Conservation (phyloP, 2,329 filamentous ascomycete species). For the Sporothrix brunneoviolacea region DNA sequence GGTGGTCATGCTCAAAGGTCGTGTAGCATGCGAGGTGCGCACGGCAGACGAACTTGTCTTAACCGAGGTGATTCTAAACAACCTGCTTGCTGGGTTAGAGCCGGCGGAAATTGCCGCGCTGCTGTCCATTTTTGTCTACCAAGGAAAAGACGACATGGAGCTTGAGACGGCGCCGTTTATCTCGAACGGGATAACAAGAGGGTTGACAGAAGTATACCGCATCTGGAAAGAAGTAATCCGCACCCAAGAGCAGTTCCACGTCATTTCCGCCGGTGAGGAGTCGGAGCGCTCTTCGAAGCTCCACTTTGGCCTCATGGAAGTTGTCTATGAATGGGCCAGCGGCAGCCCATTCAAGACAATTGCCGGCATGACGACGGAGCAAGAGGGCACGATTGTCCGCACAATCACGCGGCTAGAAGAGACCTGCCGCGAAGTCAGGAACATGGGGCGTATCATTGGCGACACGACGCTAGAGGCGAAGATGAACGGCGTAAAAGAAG, state of each 20-base stretch:
- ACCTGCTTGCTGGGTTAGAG: slow-evolving; percentile 90
- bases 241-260: slow-evolving; percentile 83
- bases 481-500: slow-evolving; percentile 95
- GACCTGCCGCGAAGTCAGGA: slow-evolving; percentile 95
- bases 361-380: slow-evolving; percentile 88
- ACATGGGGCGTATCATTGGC: slow-evolving; percentile 88
- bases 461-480: slow-evolving; percentile 90
- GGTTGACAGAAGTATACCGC: slow-evolving; percentile 76
- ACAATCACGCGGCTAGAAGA: slow-evolving; percentile 93
- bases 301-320: slow-evolving; percentile 89
- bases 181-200: slow-evolving; percentile 73
- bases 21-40: slow-evolving; percentile 97
- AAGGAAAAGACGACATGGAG: slow-evolving; percentile 60
- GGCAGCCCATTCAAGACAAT: slow-evolving; percentile 99
- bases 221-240: slow-evolving; percentile 91
- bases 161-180: slow-evolving; percentile 75
- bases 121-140: slow-evolving; percentile 91
- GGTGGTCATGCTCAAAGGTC: slow-evolving; percentile 92
- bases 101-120: slow-evolving; percentile 94
- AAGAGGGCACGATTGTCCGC: slow-evolving; percentile 94
- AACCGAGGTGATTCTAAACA: slow-evolving; percentile 93
- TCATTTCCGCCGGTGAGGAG: slow-evolving; percentile 84
- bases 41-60: slow-evolving; percentile 94
- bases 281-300: slow-evolving; percentile 82
- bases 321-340: slow-evolving; percentile 96